Evolutionary conservation across 305 asterid genomes (phyloP).

Genomic region (Fraxinus sp.): DNA sequence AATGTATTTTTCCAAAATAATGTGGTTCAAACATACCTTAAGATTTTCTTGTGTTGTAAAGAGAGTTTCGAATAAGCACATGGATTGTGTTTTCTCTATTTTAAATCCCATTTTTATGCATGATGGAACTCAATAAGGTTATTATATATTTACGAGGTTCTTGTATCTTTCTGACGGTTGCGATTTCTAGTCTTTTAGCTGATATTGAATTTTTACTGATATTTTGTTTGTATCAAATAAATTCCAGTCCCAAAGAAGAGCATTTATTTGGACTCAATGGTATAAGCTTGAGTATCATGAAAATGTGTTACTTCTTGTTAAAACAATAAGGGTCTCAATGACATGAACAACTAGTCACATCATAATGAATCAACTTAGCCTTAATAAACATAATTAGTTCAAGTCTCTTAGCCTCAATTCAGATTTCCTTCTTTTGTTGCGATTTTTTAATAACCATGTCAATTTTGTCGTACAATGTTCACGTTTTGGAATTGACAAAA

Average conservation of each 20-base stretch:
- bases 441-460: neutral
- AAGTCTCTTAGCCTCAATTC: neutral
- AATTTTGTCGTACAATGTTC: neutral
- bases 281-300: neutral
- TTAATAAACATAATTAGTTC: neutral
- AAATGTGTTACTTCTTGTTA: neutral
- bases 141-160: neutral
- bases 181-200: neutral
- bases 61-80: neutral
- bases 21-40: neutral
- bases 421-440: neutral
- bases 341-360: neutral
- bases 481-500: neutral
- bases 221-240: neutral
- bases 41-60: neutral
- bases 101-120: neutral
- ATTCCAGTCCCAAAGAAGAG: neutral
- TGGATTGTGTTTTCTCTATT: neutral
- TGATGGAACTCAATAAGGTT: neutral
- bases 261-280: neutral
- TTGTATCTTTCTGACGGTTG: neutral
- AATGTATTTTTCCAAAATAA: too few species aligned
- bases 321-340: neutral
- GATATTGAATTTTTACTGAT: neutral
- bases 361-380: neutral